Conservation (phyloP, 2,329 filamentous ascomycete species). For the Penicillium sp. region DNA sequence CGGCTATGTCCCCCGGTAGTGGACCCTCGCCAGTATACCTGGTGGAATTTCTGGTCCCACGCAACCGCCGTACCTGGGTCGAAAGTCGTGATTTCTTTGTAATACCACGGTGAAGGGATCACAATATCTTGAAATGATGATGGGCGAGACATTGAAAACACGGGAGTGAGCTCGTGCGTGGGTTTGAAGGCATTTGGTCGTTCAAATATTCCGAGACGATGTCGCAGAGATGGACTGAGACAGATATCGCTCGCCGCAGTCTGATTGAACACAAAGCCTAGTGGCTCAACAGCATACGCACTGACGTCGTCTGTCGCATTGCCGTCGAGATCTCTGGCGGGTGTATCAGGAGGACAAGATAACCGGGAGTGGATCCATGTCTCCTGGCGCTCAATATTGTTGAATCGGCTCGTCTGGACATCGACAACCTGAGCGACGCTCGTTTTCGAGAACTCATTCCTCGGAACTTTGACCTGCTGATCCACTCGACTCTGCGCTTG, state of each 20-base stretch:
- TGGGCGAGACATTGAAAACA: conserved; percentile 12
- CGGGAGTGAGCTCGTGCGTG: conserved; percentile 7
- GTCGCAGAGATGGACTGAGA: conserved; percentile 7
- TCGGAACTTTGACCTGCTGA: not conserved
- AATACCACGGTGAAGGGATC: conserved; percentile 13
- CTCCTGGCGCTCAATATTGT: conserved; percentile 10
- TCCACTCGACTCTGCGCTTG: conserved; percentile 8
- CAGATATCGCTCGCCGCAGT: conserved; percentile 11
- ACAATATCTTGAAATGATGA: conserved; percentile 15
- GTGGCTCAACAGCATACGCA: conserved; percentile 1
- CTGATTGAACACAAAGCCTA: conserved; percentile 11
- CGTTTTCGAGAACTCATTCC: not conserved
- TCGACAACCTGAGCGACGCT: too few species aligned
- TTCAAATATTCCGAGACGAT: conserved; percentile 9
- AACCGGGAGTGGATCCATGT: conserved; percentile 11
- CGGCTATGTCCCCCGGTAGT: conserved; percentile 83
- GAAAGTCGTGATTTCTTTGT: conserved; percentile 2
- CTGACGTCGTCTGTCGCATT: conserved; percentile 3
- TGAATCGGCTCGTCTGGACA: conserved; percentile 6
- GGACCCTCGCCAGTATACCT: conserved; percentile 60
- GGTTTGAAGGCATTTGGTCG: conserved; percentile 10
- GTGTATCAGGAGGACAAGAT: conserved; percentile 13
- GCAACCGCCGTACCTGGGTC: conserved; percentile 2
- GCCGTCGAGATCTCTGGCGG: conserved; percentile 5
- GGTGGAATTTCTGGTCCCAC: too few species aligned